Conservation (phyloP, 257 asterid species). For the Solanum appendiculatum region DNA sequence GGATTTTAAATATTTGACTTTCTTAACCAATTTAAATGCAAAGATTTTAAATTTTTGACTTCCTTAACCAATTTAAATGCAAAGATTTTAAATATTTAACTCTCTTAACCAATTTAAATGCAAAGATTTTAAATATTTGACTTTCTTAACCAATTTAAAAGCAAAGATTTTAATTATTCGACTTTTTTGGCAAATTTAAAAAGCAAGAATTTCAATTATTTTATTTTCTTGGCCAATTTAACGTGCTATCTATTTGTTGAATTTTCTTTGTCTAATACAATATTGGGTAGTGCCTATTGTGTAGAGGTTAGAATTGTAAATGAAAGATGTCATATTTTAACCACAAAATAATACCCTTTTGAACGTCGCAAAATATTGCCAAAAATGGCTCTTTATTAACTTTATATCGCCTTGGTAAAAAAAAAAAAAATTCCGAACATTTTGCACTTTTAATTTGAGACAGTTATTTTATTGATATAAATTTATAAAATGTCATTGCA, state of each 20-base stretch:
- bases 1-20: no score
- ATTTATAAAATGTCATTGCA: not conserved
- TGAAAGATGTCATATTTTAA: no score
- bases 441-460: no score
- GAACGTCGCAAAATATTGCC: not conserved
- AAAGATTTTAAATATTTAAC: not conserved
- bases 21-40: no score
- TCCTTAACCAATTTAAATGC: no score
- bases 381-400: no score
- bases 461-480: no score
- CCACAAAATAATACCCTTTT: not conserved
- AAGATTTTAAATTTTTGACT: no score
- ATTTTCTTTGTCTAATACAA: not conserved
- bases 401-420: not conserved
- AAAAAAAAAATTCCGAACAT: no score
- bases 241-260: not conserved
- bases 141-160: not conserved
- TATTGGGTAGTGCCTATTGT: no score
- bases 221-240: not conserved
- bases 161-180: not conserved
- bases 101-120: not conserved
- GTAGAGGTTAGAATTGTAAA: not conserved
- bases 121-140: no score
- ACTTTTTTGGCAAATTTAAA: not conserved
- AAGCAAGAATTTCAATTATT: not conserved